Percentiles rank a stretch among this genome's conserved stretches.
Conservation (phyloP, 139 green algal genomes). For the Tetratostichococcus sp. region DNA sequence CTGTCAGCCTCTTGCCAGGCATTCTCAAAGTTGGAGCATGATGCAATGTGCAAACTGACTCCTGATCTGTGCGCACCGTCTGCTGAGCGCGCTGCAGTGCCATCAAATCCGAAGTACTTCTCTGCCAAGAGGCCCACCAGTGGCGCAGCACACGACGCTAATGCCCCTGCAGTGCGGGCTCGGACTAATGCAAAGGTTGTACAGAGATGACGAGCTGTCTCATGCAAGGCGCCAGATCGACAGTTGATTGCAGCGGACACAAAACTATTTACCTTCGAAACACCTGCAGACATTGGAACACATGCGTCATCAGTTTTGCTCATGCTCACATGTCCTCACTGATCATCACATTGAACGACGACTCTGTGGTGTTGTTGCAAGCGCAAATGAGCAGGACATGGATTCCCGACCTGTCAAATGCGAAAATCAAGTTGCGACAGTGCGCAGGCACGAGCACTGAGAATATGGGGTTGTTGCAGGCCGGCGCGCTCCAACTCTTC, state of each 20-base stretch:
- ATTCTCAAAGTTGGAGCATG: too few relatives aligned
- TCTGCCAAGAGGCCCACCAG: conserved; percentile 55
- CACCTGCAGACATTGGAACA: not conserved
- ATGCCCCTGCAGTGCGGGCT: conserved; percentile 11
- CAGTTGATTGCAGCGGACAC: too few relatives aligned
- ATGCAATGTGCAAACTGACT: too few relatives aligned
- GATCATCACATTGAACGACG: too few relatives aligned
- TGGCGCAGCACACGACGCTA: conserved; percentile 44
- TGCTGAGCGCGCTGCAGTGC: conserved; percentile 13
- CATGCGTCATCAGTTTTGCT: too few relatives aligned
- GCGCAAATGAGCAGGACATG: too few relatives aligned
- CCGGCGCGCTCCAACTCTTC: conserved; percentile 46
- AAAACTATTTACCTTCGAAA: conserved; percentile 20
- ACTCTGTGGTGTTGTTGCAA: too few relatives aligned
- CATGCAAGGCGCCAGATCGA: too few relatives aligned
- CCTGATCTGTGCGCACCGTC: conserved; percentile 5
- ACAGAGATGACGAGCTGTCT: too few relatives aligned
- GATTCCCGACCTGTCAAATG: conserved; percentile 72
- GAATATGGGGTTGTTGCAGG: conserved; percentile 70
- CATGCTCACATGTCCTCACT: too few relatives aligned
- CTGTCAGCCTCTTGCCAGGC: too few relatives aligned
- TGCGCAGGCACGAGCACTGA: conserved; percentile 70
- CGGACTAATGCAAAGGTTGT: too few relatives aligned
- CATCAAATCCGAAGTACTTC: conserved; percentile 50
- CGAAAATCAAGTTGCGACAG: conserved; percentile 70